Percentiles rank a stretch among this genome's conserved stretches.
Evolutionary conservation across 352 stramenopile genomes (phyloP).

Genomic region (Pythium sp.): DNA sequence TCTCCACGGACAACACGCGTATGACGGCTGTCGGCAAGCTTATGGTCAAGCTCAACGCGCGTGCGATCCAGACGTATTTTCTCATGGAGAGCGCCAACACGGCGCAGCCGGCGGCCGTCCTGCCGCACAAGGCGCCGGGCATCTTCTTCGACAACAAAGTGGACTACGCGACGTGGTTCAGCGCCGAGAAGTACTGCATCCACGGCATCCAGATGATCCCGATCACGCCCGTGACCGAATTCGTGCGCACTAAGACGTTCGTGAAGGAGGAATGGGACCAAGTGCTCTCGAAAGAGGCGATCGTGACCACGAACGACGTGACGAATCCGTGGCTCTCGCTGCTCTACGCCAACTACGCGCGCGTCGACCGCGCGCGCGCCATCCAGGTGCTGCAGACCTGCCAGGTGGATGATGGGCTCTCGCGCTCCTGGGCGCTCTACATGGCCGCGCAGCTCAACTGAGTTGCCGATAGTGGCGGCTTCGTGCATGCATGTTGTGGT

Average conservation of each 20-base stretch:
- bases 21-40: slow-evolving; percentile 47
- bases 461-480: not conserved
- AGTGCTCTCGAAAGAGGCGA: slow-evolving; percentile 44
- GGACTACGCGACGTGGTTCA: slow-evolving; percentile 82
- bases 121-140: slow-evolving; percentile 49
- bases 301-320: slow-evolving; percentile 39
- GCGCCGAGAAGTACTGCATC: slow-evolving; percentile 59
- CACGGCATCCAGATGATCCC: slow-evolving; percentile 82
- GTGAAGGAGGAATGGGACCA: slow-evolving; percentile 58
- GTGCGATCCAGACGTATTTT: slow-evolving; percentile 66
- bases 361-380: slow-evolving; percentile 39
- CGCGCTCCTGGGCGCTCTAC: slow-evolving; percentile 71
- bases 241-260: slow-evolving; percentile 49
- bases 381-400: slow-evolving; percentile 49
- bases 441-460: slow-evolving; percentile 45
- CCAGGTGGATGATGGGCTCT: slow-evolving; percentile 69
- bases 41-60: slow-evolving; percentile 54
- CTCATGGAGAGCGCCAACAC: slow-evolving; percentile 55
- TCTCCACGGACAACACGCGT: slow-evolving; percentile 33
- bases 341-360: slow-evolving; percentile 72
- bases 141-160: slow-evolving; percentile 84
- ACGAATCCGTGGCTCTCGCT: slow-evolving; percentile 72
- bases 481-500: not conserved
- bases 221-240: slow-evolving; percentile 59
- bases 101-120: slow-evolving; percentile 45